These are phyloP conservation scores for Candida verbasci DNA, from an alignment of 805 yeast genomes.

Conservation along the genomic window DNA sequence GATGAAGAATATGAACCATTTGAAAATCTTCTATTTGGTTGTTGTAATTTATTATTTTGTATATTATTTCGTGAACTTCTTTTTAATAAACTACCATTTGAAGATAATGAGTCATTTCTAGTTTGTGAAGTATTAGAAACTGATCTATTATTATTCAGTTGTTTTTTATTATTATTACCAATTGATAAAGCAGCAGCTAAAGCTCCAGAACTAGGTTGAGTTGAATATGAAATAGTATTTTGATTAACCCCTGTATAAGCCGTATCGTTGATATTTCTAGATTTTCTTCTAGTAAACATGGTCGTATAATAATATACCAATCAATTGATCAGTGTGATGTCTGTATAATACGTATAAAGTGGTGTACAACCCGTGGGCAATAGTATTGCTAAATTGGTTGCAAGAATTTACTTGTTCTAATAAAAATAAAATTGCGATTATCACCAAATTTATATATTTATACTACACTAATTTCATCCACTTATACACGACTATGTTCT, in stretches of 20 bases:
- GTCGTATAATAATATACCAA: no score
- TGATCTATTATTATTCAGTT: conserved; percentile 3
- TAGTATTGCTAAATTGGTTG: no score
- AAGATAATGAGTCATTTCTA: conserved; percentile 1
- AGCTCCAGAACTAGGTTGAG: conserved; percentile 35
- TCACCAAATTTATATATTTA: no score
- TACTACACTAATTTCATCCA: no score
- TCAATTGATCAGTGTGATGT: no score
- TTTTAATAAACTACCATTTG: conserved; percentile 11
- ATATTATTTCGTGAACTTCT: conserved; percentile 10
- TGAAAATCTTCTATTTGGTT: conserved; percentile 9
- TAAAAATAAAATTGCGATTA: no score
- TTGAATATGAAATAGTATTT: conserved; percentile 25
- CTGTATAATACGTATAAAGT: no score
- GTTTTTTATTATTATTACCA: conserved; percentile 23
- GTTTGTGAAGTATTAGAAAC: not conserved
- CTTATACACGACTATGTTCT: no score
- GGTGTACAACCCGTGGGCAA: no score
- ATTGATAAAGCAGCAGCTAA: conserved; percentile 43
- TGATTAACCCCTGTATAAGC: conserved; percentile 41
- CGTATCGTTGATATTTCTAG: conserved; percentile 26
- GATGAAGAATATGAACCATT: conserved; percentile 8
- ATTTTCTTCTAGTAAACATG: conserved; percentile 28
- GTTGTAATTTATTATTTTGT: not conserved
- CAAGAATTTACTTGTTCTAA: no score